Base-by-base conservation (phyloP, 345 rosid genomes). In the Bretschneidera sinensis region DNA sequence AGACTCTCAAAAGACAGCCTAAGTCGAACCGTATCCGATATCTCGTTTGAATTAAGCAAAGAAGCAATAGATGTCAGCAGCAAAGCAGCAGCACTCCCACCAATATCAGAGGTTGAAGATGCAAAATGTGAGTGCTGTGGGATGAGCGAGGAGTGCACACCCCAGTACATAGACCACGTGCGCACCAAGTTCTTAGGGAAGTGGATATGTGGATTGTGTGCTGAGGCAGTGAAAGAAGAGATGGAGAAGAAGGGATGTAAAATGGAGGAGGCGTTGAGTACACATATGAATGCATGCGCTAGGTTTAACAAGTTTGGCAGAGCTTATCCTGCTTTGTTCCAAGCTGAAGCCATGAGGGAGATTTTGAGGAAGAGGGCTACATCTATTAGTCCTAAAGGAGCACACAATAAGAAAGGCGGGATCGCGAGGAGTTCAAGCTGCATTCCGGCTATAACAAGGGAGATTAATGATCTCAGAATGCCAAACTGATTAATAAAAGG, bases 121-220 rank as follows among this genome's bases (percentile, higher is more conserved):
- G 88, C 87, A 9, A 84, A 86, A 67, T 94, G 97, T 28, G 89
- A 94, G 78, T 90, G 99, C 24, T 94, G 99, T 25, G 96, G 92
- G 24, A 84, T 94, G 95, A 74, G 71, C 13, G 96, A 94, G 74
- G 96, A 90, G 85, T 90, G 86, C 77, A 90, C 97, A 1, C 67
- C 70, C 0, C 89, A 86, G 78, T 94, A 88, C 84, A 82, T 90
- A n/a, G 92, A 81, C 21, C 71, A 71, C 1, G 81, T 87, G 19
- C 78, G 92, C 5, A 70, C 59, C 63, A 84, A 73, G 80, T 94
- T 77, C 64, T 56, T 76, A 0, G 97, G 97, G 69, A 87, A 85
- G 51, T 83, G 90, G 97, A 78, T 94, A 50, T 88, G 97, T 22
- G 99, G 99, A 66, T 57, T 90, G 28, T 94, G 97, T 61, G 54